These are phyloP conservation scores for Marchantia polymorpha DNA, from an alignment of 225 moss, liverwort and hornwort species.

Conservation along the genomic window DNA sequence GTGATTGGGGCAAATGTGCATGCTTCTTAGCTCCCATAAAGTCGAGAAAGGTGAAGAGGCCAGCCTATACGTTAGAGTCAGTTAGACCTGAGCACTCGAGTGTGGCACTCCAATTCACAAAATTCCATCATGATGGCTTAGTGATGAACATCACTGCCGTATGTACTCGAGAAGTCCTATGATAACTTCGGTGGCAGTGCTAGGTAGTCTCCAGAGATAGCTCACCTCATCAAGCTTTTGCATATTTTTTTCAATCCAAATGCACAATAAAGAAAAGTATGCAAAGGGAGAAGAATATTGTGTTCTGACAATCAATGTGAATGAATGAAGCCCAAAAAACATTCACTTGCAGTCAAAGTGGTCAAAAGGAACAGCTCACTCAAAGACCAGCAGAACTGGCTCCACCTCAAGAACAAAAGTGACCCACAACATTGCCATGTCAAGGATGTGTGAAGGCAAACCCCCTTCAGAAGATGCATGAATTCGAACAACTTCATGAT, in stretches of 20 bases:
- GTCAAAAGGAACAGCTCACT: background rate
- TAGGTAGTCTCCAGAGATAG: background rate
- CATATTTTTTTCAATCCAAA: background rate
- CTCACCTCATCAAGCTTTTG: background rate
- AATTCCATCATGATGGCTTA: background rate
- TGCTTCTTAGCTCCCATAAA: background rate
- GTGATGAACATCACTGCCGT: background rate
- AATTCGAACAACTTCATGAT: too few species aligned
- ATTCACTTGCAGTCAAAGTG: background rate
- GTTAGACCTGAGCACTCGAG: background rate
- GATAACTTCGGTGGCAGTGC: background rate
- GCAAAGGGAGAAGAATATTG: background rate
- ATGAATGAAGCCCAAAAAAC: background rate
- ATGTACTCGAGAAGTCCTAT: background rate
- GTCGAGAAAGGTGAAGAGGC: background rate
- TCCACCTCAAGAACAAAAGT: background rate
- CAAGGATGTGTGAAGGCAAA: too few species aligned
- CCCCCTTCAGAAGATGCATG: too few species aligned
- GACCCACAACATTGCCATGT: too few species aligned
- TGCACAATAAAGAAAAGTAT: background rate
- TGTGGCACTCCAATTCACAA: background rate
- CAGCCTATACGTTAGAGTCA: background rate
- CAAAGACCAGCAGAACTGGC: background rate
- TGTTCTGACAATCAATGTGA: background rate
- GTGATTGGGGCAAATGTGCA: background rate